These are phyloP conservation scores for Diaporthe eres DNA, from an alignment of 2,329 filamentous ascomycete genomes.

Conservation along the genomic window DNA sequence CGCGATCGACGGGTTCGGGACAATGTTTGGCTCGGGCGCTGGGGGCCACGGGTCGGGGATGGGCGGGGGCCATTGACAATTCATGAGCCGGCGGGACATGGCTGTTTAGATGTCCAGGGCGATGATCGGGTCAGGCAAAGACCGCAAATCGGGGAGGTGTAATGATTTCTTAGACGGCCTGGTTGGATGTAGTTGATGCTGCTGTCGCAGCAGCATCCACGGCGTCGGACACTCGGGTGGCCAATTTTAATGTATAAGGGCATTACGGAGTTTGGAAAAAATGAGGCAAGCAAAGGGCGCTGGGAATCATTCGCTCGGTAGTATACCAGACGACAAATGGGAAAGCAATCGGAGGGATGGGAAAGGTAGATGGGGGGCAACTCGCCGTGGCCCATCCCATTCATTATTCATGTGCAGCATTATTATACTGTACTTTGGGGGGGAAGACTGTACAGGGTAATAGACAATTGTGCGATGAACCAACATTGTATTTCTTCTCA, in stretches of 20 bases:
- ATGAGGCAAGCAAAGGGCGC: conserved; percentile 8
- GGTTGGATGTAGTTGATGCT: background rate
- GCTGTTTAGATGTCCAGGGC: background rate
- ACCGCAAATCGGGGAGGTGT: background rate
- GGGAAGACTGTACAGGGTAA: conserved; percentile 13
- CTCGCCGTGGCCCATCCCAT: background rate
- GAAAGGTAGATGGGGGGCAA: background rate
- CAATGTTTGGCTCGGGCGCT: conserved; percentile 62
- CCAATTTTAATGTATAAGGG: conserved; percentile 17
- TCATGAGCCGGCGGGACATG: background rate
- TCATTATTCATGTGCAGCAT: conserved; percentile 18
- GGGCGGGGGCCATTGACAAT: conserved; percentile 46
- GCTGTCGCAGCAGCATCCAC: background rate
- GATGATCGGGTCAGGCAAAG: background rate
- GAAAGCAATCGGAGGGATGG: background rate
- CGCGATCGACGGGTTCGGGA: conserved; percentile 62
- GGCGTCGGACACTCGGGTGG: conserved; percentile 9
- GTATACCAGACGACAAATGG: conserved; percentile 14
- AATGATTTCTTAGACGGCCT: background rate
- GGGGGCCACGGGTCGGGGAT: conserved; percentile 47
- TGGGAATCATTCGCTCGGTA: conserved; percentile 28
- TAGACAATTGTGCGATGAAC: conserved; percentile 22
- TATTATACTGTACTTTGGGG: conserved; percentile 9
- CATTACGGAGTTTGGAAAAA: conserved; percentile 12
- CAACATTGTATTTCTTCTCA: background rate